Conservation (phyloP, 1,139 yeast genomes). For the Candida tropicalis region DNA sequence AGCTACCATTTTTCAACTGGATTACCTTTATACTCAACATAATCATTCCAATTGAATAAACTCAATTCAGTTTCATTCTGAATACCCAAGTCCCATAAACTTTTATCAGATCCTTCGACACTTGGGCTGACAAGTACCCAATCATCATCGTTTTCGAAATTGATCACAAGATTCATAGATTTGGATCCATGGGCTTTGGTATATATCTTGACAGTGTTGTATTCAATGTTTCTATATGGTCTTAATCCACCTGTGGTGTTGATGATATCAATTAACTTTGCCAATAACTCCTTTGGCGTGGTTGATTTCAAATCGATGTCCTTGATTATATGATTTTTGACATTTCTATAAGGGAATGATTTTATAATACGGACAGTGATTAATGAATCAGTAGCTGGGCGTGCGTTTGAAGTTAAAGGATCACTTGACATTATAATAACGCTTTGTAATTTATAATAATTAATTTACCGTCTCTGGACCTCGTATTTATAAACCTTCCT, state of each 20-base stretch:
- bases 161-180: constrained; percentile 89
- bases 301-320: constrained; percentile 72
- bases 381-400: constrained; percentile 70
- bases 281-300: constrained; percentile 66
- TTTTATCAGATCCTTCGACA: constrained; percentile 37
- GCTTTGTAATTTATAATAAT: background rate
- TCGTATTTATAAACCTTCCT: background rate
- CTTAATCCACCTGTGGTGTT: constrained; percentile 69
- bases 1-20: constrained; percentile 90
- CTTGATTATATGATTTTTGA: constrained; percentile 74
- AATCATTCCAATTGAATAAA: constrained; percentile 67
- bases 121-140: constrained; percentile 57
- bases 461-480: too few species aligned
- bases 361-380: constrained; percentile 85
- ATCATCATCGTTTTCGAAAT: constrained; percentile 65
- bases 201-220: constrained; percentile 81
- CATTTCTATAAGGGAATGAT: constrained; percentile 91
- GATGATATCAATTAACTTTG: constrained; percentile 48
- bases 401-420: constrained; percentile 67
- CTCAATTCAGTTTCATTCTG: constrained; percentile 93
- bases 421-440: constrained; percentile 25
- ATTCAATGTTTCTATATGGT: constrained; percentile 79
- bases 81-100: constrained; percentile 67
- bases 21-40: constrained; percentile 66
- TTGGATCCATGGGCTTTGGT: constrained; percentile 95